These are phyloP conservation scores for Hymenoscyphus infarciens DNA, from an alignment of 2,329 filamentous ascomycete genomes.

Conservation along the genomic window DNA sequence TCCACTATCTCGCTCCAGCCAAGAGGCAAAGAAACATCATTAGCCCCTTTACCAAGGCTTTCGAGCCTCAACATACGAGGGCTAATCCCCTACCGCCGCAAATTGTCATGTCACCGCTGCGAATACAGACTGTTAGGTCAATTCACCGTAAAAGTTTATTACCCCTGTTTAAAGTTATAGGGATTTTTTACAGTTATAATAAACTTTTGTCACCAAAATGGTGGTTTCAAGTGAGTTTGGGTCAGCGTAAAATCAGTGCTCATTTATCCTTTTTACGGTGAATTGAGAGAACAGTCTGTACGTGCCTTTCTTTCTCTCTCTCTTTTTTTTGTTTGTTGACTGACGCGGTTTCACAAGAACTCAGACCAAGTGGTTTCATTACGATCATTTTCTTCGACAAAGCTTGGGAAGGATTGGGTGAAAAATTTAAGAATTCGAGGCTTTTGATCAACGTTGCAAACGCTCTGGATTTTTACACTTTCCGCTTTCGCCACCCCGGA, in stretches of 20 bases:
- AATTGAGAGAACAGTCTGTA: too few species aligned
- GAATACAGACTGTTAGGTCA: too few species aligned
- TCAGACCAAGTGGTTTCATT: not conserved
- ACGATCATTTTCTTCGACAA: not conserved
- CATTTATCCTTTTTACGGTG: too few species aligned
- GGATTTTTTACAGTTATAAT: too few species aligned
- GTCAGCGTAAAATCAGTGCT: too few species aligned
- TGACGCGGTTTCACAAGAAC: not conserved
- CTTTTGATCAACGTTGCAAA: not conserved
- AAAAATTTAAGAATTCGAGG: not conserved
- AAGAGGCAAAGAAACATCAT: not conserved
- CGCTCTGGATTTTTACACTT: not conserved
- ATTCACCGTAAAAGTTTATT: too few species aligned
- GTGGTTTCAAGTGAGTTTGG: too few species aligned
- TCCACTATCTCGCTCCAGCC: not conserved
- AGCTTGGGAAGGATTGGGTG: not conserved
- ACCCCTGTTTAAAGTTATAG: too few species aligned
- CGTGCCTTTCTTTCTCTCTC: not conserved
- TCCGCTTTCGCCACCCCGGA: not conserved
- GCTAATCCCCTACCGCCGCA: not conserved
- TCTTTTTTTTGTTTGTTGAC: not conserved
- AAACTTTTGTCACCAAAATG: too few species aligned
- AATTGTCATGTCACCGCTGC: not conserved
- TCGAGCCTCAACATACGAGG: not conserved
- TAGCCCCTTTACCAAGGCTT: not conserved